Conservation (phyloP, 768 basidiomycete genomes). For the Suillus fuscotomentosus region DNA sequence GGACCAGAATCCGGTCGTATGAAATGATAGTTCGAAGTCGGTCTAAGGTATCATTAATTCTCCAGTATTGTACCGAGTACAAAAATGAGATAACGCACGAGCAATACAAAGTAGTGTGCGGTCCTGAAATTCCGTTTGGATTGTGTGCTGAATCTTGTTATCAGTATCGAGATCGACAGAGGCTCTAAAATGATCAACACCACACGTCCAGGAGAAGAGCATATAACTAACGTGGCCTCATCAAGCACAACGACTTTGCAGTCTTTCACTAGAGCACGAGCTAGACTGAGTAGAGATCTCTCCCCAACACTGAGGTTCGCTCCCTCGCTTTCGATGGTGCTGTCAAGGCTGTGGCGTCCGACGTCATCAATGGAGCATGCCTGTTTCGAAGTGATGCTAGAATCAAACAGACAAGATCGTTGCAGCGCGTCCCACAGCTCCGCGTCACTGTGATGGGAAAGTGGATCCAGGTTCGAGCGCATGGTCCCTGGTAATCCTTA, state of each 20-base stretch:
- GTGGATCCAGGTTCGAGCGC: slow-evolving; percentile 85
- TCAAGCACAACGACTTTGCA: slow-evolving; percentile 50
- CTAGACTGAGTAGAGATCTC: slow-evolving; percentile 50
- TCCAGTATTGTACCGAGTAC: background rate
- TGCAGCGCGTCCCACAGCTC: slow-evolving; percentile 82
- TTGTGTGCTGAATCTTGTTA: slow-evolving; percentile 48
- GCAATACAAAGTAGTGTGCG: slow-evolving; percentile 54
- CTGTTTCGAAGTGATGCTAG: slow-evolving; percentile 15
- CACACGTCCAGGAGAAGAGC: slow-evolving; percentile 6
- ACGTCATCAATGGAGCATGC: slow-evolving; percentile 17
- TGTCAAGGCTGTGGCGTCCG: slow-evolving; percentile 48
- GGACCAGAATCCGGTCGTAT: slow-evolving; percentile 73
- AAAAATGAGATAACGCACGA: slow-evolving; percentile 30
- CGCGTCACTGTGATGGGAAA: slow-evolving; percentile 72
- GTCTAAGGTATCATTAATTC: slow-evolving; percentile 18
- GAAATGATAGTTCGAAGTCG: slow-evolving; percentile 50
- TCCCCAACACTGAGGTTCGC: slow-evolving; percentile 47
- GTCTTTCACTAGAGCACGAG: slow-evolving; percentile 52
- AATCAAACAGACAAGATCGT: slow-evolving; percentile 75
- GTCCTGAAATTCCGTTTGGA: slow-evolving; percentile 41
- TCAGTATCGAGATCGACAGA: slow-evolving; percentile 48
- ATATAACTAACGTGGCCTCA: slow-evolving; percentile 29
- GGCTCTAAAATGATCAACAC: slow-evolving; percentile 31
- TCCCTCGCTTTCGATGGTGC: slow-evolving; percentile 51
- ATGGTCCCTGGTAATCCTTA: slow-evolving; percentile 56